These are phyloP conservation scores for Pyrenochaeta sp. DNA, from an alignment of 2,329 filamentous ascomycete genomes.

Conservation along the genomic window DNA sequence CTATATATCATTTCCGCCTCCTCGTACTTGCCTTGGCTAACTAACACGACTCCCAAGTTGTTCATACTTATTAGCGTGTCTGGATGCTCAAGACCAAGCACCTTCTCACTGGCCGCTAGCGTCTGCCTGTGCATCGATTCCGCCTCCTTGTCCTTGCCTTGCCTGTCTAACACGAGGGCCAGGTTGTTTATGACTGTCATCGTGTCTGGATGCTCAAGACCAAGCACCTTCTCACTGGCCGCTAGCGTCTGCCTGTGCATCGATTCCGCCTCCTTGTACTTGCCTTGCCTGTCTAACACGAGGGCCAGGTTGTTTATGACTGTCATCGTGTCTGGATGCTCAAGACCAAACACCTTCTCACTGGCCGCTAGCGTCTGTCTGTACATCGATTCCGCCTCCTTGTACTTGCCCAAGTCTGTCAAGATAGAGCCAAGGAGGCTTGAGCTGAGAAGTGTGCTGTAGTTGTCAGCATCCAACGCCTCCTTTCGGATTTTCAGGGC, in stretches of 20 bases:
- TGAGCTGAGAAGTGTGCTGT: no score
- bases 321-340: slow-evolving; percentile 7
- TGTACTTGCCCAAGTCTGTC: slow-evolving; percentile 13
- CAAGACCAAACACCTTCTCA: slow-evolving; percentile 11
- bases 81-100: slow-evolving; percentile 11
- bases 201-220: slow-evolving; percentile 9
- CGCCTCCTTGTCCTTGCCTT: slow-evolving; percentile 4
- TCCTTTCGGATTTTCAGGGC: no score
- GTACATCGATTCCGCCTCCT: slow-evolving; percentile 10
- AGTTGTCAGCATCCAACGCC: no score
- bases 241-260: slow-evolving; percentile 7
- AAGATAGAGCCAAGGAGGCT: no score
- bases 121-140: slow-evolving; percentile 8
- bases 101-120: slow-evolving; percentile 7
- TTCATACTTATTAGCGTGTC: slow-evolving; percentile 7
- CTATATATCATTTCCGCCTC: slow-evolving; percentile 10
- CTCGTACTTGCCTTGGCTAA: not conserved
- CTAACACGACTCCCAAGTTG: slow-evolving; percentile 7
- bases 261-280: slow-evolving; percentile 15
- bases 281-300: slow-evolving; percentile 7
- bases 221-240: slow-evolving; percentile 9
- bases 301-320: slow-evolving; percentile 12
- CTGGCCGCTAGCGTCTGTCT: slow-evolving; percentile 2
- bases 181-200: slow-evolving; percentile 11
- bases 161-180: slow-evolving; percentile 1